phyloP scores from a whole-genome alignment of 495 filamentous ascomycete genomes.

The Podospora conica region DNA sequence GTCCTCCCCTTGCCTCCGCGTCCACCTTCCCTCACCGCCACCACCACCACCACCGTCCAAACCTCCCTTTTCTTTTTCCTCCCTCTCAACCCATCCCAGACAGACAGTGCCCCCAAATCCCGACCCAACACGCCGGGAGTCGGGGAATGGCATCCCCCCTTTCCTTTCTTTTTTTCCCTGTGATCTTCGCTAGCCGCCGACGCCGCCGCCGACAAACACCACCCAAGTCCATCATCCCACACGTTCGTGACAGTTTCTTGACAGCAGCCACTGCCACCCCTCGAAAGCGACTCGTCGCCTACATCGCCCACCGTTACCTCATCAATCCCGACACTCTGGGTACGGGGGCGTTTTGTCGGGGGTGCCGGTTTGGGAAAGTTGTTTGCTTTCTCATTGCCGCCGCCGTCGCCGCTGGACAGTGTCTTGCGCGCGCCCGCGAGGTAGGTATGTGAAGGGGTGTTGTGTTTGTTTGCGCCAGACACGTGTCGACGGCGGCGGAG shows the following conservation, averaged over 20 bases:
- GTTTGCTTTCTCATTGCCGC: neutral
- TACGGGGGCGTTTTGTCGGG: neutral
- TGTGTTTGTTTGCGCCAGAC: neutral
- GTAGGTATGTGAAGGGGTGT: neutral
- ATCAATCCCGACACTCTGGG: neutral
- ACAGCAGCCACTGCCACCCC: neutral
- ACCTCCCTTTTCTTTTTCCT: neutral
- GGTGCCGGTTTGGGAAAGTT: neutral
- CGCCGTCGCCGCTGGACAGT: neutral
- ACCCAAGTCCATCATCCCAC: neutral
- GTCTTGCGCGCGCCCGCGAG: neutral
- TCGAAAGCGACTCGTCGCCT: neutral
- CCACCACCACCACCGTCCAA: neutral
- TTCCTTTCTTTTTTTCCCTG: neutral
- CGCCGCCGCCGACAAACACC: neutral
- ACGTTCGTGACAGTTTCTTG: neutral
- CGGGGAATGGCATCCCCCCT: neutral
- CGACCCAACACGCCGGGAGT: neutral
- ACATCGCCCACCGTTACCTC: neutral
- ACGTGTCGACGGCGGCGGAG: neutral
- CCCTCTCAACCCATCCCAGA: neutral
- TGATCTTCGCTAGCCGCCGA: neutral
- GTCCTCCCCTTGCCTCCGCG: neutral
- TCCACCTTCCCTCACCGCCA: neutral
- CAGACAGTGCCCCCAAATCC: neutral